Base-by-base conservation (phyloP, 352 stramenopile species). In the Bremia lactucae region DNA sequence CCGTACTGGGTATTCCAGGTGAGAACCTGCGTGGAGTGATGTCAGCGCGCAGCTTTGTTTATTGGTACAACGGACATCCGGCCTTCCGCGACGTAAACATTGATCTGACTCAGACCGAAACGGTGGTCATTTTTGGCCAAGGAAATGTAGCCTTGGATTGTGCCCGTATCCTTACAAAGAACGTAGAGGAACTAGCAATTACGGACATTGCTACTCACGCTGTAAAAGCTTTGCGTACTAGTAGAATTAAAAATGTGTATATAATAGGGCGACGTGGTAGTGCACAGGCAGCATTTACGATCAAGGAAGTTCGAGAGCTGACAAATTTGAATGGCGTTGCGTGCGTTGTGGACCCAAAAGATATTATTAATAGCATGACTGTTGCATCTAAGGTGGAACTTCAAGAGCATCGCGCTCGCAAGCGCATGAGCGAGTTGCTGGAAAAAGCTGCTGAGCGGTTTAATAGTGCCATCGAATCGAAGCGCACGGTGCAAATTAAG, bases 1-100 rank as follows among this genome's bases (percentile, higher is more conserved):
- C 68, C 16, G 65, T 78, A 42, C 63, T 98, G 2, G 69, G 70
- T 21, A 68, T 98, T 31, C 79, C 80, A 10, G 89, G 86, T 11
- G 88, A 97, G 54, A 46, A 74, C 6, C 59, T 88, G 2, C 13
- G 37, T 0, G 70, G 70, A 19, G 84, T 98, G 11, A 48, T 96
- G 37, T 84, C 70, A 21, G 88, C 95, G 3, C 68, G 94, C 15
- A 72, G 87, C 46, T 98, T 99, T 60, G 95, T 99, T 9, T 95
- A 96, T 62, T 99, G 95, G 95, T 98, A 99, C 77, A 99, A 99
- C 56, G 95, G 91, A 28, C 95, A 99, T 72, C 93, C 93, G 6
- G 74, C 95, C 5, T 97, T 95, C 66, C 68, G 80, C 31, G 68
- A 96, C 41, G 48, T 98, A 23, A 60, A 76, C 11, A 40, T 82